Percentiles rank a stretch among this genome's conserved stretches.
These are phyloP conservation scores for Amanita subjunquillea DNA, from an alignment of 768 basidiomycete species.

Conservation along the genomic window DNA sequence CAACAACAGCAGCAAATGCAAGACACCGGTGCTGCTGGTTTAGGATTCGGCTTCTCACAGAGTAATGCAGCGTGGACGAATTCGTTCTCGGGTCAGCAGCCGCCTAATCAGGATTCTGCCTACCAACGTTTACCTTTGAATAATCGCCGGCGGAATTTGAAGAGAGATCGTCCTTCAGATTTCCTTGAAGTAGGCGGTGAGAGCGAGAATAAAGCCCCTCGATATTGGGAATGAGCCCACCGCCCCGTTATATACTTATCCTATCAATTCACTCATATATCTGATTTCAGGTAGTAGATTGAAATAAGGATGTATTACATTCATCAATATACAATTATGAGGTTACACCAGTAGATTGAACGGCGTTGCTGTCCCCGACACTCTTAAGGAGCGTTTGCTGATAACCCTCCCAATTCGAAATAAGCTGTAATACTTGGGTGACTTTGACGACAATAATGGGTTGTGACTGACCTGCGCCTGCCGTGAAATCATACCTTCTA, in stretches of 20 bases:
- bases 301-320: not conserved
- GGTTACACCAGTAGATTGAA: constrained; percentile 6
- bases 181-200: constrained; percentile 68
- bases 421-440: constrained; percentile 36
- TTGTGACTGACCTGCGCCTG: constrained; percentile 61
- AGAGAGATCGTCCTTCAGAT: constrained; percentile 77
- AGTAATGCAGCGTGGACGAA: constrained; percentile 10
- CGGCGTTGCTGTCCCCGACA: constrained; percentile 13
- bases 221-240: constrained; percentile 64
- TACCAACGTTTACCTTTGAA: constrained; percentile 80
- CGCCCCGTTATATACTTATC: not conserved
- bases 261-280: not conserved
- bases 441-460: not conserved
- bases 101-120: constrained; percentile 67
- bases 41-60: constrained; percentile 31
- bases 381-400: constrained; percentile 52
- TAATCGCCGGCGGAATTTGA: constrained; percentile 65
- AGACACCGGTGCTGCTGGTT: constrained; percentile 20
- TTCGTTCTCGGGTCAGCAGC: constrained; percentile 32
- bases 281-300: not conserved
- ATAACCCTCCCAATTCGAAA: constrained; percentile 72
- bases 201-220: constrained; percentile 49
- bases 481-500: constrained; percentile 77
- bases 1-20: constrained; percentile 22
- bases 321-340: not conserved